Evolutionary conservation across 495 filamentous ascomycete genomes (phyloP).

Genomic region (Penicillium ochrochloron): DNA sequence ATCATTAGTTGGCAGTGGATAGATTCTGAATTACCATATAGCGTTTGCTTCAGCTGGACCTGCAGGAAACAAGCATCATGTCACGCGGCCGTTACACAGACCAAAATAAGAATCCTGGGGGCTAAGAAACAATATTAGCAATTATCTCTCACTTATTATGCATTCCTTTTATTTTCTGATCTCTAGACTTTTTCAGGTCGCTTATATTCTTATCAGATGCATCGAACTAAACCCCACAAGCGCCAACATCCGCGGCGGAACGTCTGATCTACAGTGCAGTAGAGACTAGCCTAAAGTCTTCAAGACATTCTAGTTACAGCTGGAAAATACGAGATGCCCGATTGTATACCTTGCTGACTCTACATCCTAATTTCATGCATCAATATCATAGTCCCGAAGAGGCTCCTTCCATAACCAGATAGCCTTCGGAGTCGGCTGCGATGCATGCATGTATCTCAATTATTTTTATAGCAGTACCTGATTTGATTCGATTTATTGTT

Average conservation of each 20-base stretch:
- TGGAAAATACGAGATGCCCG: constrained; percentile 9
- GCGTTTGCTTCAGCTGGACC: constrained; percentile 18
- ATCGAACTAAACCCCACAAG: background rate
- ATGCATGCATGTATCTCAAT: background rate
- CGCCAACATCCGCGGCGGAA: background rate
- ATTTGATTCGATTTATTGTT: background rate
- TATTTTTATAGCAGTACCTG: background rate
- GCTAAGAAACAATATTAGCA: background rate
- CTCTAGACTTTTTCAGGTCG: background rate
- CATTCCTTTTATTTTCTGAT: background rate
- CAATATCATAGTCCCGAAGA: background rate
- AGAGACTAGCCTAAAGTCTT: background rate
- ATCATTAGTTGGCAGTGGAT: background rate
- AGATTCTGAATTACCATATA: constrained; percentile 14
- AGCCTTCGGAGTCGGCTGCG: background rate
- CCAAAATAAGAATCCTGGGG: background rate
- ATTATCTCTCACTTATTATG: background rate
- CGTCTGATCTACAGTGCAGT: background rate
- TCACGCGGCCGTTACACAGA: constrained; percentile 23
- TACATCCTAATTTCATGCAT: constrained; percentile 3
- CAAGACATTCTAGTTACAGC: constrained; percentile 23
- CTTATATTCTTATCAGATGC: background rate
- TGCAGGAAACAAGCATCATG: constrained; percentile 23
- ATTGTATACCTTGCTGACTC: constrained; percentile 2
- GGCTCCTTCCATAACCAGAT: background rate